Conservation (phyloP, 106 monocot species). For the Dioscorea zingiberensis region DNA sequence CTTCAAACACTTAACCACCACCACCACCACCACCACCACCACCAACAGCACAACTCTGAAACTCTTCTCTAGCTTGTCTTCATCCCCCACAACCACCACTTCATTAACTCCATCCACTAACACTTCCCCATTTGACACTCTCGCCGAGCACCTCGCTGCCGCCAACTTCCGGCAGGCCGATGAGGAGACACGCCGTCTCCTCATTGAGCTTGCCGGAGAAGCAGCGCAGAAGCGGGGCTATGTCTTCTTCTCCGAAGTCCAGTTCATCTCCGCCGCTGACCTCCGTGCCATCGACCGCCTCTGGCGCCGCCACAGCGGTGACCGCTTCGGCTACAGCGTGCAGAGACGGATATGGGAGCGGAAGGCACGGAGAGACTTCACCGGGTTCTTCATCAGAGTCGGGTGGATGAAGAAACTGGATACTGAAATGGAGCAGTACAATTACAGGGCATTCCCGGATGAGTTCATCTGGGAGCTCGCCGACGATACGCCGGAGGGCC, state of each 20-base stretch:
- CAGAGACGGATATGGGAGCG: slow-evolving; percentile 74
- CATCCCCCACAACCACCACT: too few species aligned
- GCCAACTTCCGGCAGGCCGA: slow-evolving; percentile 72
- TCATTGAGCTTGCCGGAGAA: slow-evolving; percentile 80
- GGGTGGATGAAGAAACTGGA: slow-evolving; percentile 96
- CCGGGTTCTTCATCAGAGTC: slow-evolving; percentile 69
- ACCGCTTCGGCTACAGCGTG: slow-evolving; percentile 76
- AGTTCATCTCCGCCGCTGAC: slow-evolving; percentile 61
- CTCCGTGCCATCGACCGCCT: slow-evolving; percentile 75
- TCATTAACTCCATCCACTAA: slow-evolving; percentile 19
- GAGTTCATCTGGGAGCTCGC: slow-evolving; percentile 85
- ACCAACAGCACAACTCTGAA: too few species aligned
- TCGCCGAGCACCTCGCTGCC: slow-evolving; percentile 47
- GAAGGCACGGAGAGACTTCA: slow-evolving; percentile 71
- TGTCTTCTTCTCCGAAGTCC: slow-evolving; percentile 96
- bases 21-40: too few species aligned
- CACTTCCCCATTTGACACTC: slow-evolving; percentile 50
- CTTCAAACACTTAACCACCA: background rate
- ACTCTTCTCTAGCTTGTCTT: slow-evolving; percentile 29
- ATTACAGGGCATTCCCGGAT: slow-evolving; percentile 68
- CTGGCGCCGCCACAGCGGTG: slow-evolving; percentile 63
- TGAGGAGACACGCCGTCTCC: slow-evolving; percentile 82
- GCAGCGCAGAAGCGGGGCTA: slow-evolving; percentile 75
- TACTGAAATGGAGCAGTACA: slow-evolving; percentile 76
- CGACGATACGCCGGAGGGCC: slow-evolving; percentile 69